Percentiles rank a stretch among this genome's conserved stretches.
Evolutionary conservation across 768 basidiomycete genomes (phyloP).

Genomic region (Tricholoma flavovirens): DNA sequence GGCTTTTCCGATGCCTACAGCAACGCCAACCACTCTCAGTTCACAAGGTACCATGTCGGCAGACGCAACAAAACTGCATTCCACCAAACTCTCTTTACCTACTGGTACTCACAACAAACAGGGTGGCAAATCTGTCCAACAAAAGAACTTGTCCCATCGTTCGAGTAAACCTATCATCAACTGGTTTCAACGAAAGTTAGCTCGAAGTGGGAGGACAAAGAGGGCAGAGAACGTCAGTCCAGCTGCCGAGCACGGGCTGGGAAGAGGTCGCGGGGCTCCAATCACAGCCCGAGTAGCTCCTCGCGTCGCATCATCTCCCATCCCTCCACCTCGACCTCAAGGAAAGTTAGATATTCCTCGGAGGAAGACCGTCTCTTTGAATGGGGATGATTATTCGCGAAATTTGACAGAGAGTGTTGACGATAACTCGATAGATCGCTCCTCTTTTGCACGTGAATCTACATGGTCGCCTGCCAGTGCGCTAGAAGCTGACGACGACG

Average conservation of each 20-base stretch:
- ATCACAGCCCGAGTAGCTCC: slow-evolving; percentile 29
- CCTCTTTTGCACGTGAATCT: slow-evolving; percentile 65
- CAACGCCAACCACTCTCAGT: slow-evolving; percentile 4
- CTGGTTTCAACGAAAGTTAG: slow-evolving; percentile 86
- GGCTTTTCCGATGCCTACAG: slow-evolving; percentile 3
- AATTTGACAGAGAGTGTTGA: slow-evolving; percentile 42
- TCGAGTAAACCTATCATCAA: slow-evolving; percentile 84
- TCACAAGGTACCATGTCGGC: background rate
- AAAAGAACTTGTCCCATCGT: slow-evolving; percentile 61
- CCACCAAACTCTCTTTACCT: slow-evolving; percentile 18
- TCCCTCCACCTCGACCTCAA: slow-evolving; percentile 32
- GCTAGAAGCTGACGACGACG: slow-evolving; percentile 89
- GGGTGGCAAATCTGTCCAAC: slow-evolving; percentile 30
- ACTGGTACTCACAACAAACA: slow-evolving; percentile 14
- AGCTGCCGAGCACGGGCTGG: slow-evolving; percentile 24
- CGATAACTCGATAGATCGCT: slow-evolving; percentile 41
- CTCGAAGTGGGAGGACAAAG: slow-evolving; percentile 58
- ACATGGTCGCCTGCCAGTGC: slow-evolving; percentile 74
- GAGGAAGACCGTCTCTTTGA: slow-evolving; percentile 60
- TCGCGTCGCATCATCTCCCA: slow-evolving; percentile 40
- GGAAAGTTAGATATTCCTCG: slow-evolving; percentile 29
- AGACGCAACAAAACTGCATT: slow-evolving; percentile 14
- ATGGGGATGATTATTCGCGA: slow-evolving; percentile 48
- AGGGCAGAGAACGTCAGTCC: slow-evolving; percentile 36
- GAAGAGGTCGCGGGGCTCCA: slow-evolving; percentile 26